Evolutionary conservation across 2,329 filamentous ascomycete genomes (phyloP).

Genomic region (Pyricularia sp.): DNA sequence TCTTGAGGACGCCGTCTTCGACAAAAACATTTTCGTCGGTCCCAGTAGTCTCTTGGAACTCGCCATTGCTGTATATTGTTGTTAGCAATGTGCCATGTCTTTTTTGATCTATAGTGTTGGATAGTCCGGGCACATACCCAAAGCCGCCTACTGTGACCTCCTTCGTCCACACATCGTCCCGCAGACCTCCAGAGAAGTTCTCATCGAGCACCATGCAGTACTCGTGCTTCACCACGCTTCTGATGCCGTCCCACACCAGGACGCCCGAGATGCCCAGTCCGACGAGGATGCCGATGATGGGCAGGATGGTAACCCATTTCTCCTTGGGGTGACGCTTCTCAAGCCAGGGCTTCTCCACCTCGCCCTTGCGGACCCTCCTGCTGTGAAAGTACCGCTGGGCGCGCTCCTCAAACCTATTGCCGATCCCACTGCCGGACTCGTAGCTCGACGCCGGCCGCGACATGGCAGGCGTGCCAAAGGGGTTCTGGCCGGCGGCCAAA

Average conservation of each 20-base stretch:
- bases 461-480: conserved; percentile 33
- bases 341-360: conserved; percentile 70
- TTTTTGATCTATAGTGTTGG: not conserved
- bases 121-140: conserved; percentile 44
- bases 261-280: conserved; percentile 61
- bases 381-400: conserved; percentile 61
- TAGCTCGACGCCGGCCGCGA: conserved; percentile 40
- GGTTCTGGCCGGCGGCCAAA: conserved; percentile 22
- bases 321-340: conserved; percentile 65
- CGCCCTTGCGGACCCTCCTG: conserved; percentile 60
- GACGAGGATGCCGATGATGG: conserved; percentile 59
- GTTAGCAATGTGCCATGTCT: not conserved
- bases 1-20: conserved; percentile 57
- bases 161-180: conserved; percentile 58
- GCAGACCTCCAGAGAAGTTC: conserved; percentile 49
- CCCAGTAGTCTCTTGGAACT: conserved; percentile 70
- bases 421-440: conserved; percentile 25
- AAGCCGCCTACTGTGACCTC: conserved; percentile 69
- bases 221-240: conserved; percentile 62
- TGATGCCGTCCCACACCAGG: conserved; percentile 66
- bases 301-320: conserved; percentile 81
- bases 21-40: conserved; percentile 67
- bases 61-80: conserved; percentile 51
- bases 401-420: conserved; percentile 25
- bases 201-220: conserved; percentile 63